Evolutionary conservation across 2,329 filamentous ascomycete genomes (phyloP).

Genomic region (Lojkania enalia): DNA sequence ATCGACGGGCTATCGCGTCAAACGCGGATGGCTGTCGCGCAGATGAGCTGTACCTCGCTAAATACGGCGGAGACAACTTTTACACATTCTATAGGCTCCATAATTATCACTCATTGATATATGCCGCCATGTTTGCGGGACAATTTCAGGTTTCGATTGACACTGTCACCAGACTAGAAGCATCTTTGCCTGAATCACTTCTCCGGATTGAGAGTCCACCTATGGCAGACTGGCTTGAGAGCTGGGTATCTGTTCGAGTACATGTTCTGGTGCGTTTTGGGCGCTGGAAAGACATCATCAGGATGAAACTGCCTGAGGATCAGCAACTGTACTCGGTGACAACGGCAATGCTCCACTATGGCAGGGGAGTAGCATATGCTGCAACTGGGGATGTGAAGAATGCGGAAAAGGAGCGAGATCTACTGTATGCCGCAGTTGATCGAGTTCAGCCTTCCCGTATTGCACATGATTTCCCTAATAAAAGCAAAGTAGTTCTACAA

Average conservation of each 20-base stretch:
- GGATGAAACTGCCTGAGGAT: slow-evolving; percentile 61
- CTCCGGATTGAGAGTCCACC: slow-evolving; percentile 67
- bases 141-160: slow-evolving; percentile 65
- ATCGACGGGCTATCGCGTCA: slow-evolving; percentile 65
- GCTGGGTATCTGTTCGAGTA: slow-evolving; percentile 67
- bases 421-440: slow-evolving; percentile 57
- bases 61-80: slow-evolving; percentile 67
- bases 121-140: slow-evolving; percentile 77
- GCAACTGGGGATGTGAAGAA: slow-evolving; percentile 58
- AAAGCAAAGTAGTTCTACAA: slow-evolving; percentile 63
- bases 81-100: slow-evolving; percentile 78
- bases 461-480: slow-evolving; percentile 67
- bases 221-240: slow-evolving; percentile 80
- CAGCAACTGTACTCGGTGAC: slow-evolving; percentile 67
- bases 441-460: slow-evolving; percentile 63
- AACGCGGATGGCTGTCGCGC: slow-evolving; percentile 69
- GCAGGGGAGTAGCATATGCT: slow-evolving; percentile 67
- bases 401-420: slow-evolving; percentile 56
- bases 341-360: slow-evolving; percentile 70
- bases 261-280: slow-evolving; percentile 77
- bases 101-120: slow-evolving; percentile 74
- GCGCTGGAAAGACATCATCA: slow-evolving; percentile 67
- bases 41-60: slow-evolving; percentile 67
- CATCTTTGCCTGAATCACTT: slow-evolving; percentile 64
- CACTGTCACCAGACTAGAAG: slow-evolving; percentile 62